Base-by-base conservation (phyloP, 129 eudicot species). In the Glebionis coronaria region DNA sequence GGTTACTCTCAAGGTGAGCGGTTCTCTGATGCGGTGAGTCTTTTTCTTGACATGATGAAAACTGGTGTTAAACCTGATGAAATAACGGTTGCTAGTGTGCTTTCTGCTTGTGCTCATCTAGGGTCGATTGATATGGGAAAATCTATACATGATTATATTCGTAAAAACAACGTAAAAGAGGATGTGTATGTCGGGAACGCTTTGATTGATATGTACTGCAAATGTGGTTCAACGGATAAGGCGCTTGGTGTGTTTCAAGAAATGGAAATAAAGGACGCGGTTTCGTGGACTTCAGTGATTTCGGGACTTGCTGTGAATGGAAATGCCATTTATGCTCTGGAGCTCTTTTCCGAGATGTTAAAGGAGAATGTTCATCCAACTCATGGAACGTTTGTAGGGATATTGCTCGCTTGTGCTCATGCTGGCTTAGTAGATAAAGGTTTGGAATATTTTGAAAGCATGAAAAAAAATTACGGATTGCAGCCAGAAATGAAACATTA, bases 401-500 rank as follows among this genome's bases (percentile, higher is more conserved):
- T 88, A 56, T 60, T 85, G 40, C 85, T 83, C 12, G 90, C 96
- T 12, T 88, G 96, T 67, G 83, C 83, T 25, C 90, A 83, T 77
- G 76, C 77, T 27, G 90, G 90, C 31, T 47, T 83, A 80, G 87
- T 83, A 12, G 85, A 85, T 50, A 65, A 81, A 67, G 96, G 90
- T 44, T 69, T 88, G 81, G 68, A 78, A 12, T 81, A 74, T 61
- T 83, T 88, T 54, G 68, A 75, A n/a, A 85, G 86, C 38, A 88
- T 88, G 91, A 68, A 78, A 55, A 76, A 70, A 6, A 81, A 78
- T 31, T 65, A 80, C 56, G 78, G 80, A 14, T 68, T 88, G 46
- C 56, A 64, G 53, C 93, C 93, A 4, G 84, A 85, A 83, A 85
- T 83, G 87, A 85, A 84, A 63, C 93, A 85, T 63, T 88, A 83